phyloP scores from a whole-genome alignment of 805 yeast species.

The Metschnikowia hibisci region DNA sequence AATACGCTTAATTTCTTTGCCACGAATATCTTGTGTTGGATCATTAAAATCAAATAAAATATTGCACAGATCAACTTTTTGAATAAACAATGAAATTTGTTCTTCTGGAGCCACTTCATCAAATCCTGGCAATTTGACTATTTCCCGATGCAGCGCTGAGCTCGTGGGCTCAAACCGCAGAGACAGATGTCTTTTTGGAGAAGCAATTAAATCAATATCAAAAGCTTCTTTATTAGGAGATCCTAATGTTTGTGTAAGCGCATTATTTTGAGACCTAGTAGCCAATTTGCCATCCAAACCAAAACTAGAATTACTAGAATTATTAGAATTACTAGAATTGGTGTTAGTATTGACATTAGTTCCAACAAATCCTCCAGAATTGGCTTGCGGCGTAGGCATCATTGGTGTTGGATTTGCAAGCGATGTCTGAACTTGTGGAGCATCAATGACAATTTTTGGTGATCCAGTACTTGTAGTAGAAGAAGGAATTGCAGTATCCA shows the following conservation, averaged over 20 bases:
- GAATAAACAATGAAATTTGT: conserved; percentile 72
- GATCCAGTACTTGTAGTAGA: conserved; percentile 6
- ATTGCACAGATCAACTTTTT: conserved; percentile 91
- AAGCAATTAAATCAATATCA: conserved; percentile 72
- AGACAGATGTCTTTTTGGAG: conserved; percentile 87
- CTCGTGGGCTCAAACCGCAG: conserved; percentile 81
- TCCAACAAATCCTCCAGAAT: background rate
- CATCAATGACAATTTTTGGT: conserved; percentile 19
- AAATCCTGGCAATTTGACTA: conserved; percentile 77
- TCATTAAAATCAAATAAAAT: conserved; percentile 91
- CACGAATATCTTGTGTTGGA: conserved; percentile 86
- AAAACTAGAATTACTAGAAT: conserved; percentile 4
- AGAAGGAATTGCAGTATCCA: conserved; percentile 12
- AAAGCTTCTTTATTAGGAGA: conserved; percentile 62
- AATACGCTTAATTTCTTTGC: conserved; percentile 85
- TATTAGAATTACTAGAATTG: conserved; percentile 12
- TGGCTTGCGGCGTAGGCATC: conserved; percentile 15
- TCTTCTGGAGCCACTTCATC: conserved; percentile 83
- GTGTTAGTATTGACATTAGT: background rate
- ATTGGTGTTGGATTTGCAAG: conserved; percentile 15
- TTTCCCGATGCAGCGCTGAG: conserved; percentile 36
- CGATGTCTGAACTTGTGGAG: conserved; percentile 15
- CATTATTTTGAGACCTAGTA: conserved; percentile 23
- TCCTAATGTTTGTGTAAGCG: conserved; percentile 54
- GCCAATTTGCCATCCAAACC: conserved; percentile 15